These are phyloP conservation scores for Actinomortierella wolfii DNA, from an alignment of 371 early-diverging fungal species.

Conservation along the genomic window DNA sequence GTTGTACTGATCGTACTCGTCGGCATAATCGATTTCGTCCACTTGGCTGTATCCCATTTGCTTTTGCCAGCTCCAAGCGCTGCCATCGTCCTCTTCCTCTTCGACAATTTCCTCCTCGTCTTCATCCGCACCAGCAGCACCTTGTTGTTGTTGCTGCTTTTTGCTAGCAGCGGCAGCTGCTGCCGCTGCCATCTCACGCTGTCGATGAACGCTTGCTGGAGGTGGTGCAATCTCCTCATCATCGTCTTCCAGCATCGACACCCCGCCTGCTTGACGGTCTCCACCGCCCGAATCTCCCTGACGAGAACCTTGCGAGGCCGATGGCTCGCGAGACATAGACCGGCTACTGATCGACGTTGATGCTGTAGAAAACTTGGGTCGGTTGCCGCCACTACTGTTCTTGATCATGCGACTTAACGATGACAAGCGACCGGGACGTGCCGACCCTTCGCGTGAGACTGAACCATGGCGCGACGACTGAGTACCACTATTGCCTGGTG, in stretches of 20 bases:
- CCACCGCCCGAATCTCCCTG: slow-evolving; percentile 23
- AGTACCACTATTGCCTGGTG: too few species aligned
- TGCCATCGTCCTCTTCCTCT: slow-evolving; percentile 54
- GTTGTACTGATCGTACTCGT: slow-evolving; percentile 42
- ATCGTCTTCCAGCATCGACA: slow-evolving; percentile 6
- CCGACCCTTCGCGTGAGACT: slow-evolving; percentile 37
- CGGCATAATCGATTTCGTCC: slow-evolving; percentile 41
- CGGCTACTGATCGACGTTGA: slow-evolving; percentile 15
- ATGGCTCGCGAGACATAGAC: slow-evolving; percentile 53
- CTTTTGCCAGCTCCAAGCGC: slow-evolving; percentile 42
- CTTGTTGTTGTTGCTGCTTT: slow-evolving; percentile 10
- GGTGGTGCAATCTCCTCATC: slow-evolving; percentile 39
- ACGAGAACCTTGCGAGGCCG: too few species aligned
- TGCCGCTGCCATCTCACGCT: slow-evolving; percentile 54
- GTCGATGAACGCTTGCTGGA: slow-evolving; percentile 39
- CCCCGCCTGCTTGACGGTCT: slow-evolving; percentile 13
- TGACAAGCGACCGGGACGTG: slow-evolving; percentile 19
- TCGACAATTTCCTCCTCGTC: slow-evolving; percentile 39
- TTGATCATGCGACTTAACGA: slow-evolving; percentile 42
- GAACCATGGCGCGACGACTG: slow-evolving; percentile 35
- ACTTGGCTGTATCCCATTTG: slow-evolving; percentile 35
- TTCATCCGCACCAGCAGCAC: slow-evolving; percentile 18
- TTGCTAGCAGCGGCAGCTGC: slow-evolving; percentile 14
- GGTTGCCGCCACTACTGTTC: slow-evolving; percentile 18
- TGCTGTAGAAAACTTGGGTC: slow-evolving; percentile 25